Percentiles rank a stretch among this genome's conserved stretches.
Conservation (phyloP, 2,329 filamentous ascomycete species). For the Colletotrichum lini region DNA sequence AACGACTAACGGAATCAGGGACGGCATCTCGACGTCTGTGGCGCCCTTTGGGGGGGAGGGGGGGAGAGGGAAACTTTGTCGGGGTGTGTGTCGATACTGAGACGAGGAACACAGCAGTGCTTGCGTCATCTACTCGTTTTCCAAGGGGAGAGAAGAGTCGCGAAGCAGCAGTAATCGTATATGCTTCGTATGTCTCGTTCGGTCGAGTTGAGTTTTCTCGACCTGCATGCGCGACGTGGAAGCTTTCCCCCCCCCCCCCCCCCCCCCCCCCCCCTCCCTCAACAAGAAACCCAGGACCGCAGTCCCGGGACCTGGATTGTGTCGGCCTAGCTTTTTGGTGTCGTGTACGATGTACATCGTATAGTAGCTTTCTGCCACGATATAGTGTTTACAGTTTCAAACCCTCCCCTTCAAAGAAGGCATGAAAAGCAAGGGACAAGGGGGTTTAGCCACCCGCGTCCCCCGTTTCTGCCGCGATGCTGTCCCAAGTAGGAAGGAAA, state of each 20-base stretch:
- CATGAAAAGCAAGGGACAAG: constrained; percentile 11
- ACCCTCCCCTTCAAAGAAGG: constrained; percentile 4
- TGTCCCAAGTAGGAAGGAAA: constrained; percentile 15
- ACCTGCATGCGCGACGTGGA: constrained; percentile 20
- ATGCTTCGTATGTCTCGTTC: constrained; percentile 5
- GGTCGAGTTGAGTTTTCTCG: constrained; percentile 13
- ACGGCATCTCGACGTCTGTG: constrained; percentile 21
- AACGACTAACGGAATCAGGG: constrained; percentile 22
- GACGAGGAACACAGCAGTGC: neutral
- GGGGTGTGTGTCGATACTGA: neutral
- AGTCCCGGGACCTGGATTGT: constrained; percentile 23
- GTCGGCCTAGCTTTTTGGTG: neutral
- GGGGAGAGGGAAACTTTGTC: neutral
- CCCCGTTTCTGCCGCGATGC: neutral
- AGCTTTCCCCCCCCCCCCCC: constrained; percentile 1
- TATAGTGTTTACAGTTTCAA: constrained; percentile 38
- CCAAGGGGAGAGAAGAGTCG: neutral
- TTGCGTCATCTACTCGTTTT: constrained; percentile 18
- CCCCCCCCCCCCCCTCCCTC: neutral
- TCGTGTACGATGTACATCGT: too few relatives aligned
- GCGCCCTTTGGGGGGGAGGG: neutral
- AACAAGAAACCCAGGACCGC: constrained; percentile 17
- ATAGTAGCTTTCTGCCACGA: constrained; percentile 1
- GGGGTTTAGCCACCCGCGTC: neutral
- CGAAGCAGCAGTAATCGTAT: neutral